A percentile compares a stretch with the other conserved stretches of the same genome.
Conservation (phyloP, 768 basidiomycete genomes). For the Rhizopogon rudus region DNA sequence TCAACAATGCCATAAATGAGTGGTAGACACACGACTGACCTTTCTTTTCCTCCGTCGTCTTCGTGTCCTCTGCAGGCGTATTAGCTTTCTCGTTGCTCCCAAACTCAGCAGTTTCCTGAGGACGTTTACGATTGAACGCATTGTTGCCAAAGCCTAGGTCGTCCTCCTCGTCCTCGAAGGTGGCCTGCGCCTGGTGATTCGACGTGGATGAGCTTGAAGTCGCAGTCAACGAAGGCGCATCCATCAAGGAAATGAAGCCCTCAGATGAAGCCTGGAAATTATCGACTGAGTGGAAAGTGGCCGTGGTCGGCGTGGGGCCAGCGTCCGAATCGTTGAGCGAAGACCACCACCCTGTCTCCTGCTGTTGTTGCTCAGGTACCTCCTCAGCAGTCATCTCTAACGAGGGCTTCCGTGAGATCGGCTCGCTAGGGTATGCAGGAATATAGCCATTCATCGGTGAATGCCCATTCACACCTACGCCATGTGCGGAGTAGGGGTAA, state of each 20-base stretch:
- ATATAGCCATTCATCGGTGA: conserved; percentile 35
- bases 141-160: conserved; percentile 90
- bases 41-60: conserved; percentile 23
- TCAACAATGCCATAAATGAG: background rate
- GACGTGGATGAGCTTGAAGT: conserved; percentile 19
- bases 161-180: conserved; percentile 59
- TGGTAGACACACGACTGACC: conserved; percentile 16
- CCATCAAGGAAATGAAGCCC: conserved; percentile 84
- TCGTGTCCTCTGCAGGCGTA: conserved; percentile 13
- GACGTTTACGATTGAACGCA: conserved; percentile 33
- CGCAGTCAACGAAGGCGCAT: conserved; percentile 43
- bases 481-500: conserved; percentile 24
- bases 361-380: conserved; percentile 30
- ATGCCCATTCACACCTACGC: conserved; percentile 16
- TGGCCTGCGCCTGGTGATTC: conserved; percentile 7
- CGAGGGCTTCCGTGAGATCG: conserved; percentile 21
- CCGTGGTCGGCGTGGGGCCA: conserved; percentile 59
- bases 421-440: conserved; percentile 27
- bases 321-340: conserved; percentile 36
- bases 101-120: conserved; percentile 21
- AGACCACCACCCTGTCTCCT: conserved; percentile 60
- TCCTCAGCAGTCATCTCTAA: conserved; percentile 27
- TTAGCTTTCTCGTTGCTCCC: conserved; percentile 19
- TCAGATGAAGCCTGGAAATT: conserved; percentile 38
- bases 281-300: conserved; percentile 58